Conservation (phyloP, 1,284 basidiomycete species). For the Ceratobasidium theobromae region DNA sequence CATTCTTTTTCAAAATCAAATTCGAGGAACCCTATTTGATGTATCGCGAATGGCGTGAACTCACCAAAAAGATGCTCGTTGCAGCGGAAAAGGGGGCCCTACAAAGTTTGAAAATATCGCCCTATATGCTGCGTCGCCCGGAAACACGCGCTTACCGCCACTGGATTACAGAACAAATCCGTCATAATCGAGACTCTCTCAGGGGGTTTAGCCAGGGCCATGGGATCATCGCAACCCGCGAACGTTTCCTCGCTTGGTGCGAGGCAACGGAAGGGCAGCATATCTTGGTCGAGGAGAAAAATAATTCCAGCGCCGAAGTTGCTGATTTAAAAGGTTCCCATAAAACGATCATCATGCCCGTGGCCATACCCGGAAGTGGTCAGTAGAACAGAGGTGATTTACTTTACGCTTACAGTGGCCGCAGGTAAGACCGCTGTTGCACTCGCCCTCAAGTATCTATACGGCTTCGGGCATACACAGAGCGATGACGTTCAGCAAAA, state of each 20-base stretch:
- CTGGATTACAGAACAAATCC: slow-evolving; percentile 57
- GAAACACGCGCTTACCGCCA: slow-evolving; percentile 67
- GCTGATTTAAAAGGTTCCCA: slow-evolving; percentile 49
- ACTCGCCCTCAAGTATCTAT: slow-evolving; percentile 76
- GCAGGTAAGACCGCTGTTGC: slow-evolving; percentile 87
- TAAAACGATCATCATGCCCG: slow-evolving; percentile 86
- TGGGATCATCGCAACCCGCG: slow-evolving; percentile 83
- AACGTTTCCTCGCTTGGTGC: slow-evolving; percentile 75
- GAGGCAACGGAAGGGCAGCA: slow-evolving; percentile 52
- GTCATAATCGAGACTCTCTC: slow-evolving; percentile 30
- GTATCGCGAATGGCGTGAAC: slow-evolving; percentile 97
- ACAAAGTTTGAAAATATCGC: slow-evolving; percentile 50
- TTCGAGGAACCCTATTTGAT: slow-evolving; percentile 99
- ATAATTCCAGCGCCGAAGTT: slow-evolving; percentile 25
- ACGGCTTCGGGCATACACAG: slow-evolving; percentile 85
- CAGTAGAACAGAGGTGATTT: slow-evolving; percentile 40
- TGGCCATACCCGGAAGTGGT: slow-evolving; percentile 94
- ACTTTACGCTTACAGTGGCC: neutral
- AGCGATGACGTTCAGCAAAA: slow-evolving; percentile 87
- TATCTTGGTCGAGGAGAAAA: slow-evolving; percentile 39
- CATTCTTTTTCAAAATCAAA: slow-evolving; percentile 99
- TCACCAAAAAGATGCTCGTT: slow-evolving; percentile 76
- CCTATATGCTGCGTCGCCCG: slow-evolving; percentile 60
- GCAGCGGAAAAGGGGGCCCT: slow-evolving; percentile 42
- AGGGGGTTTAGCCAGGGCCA: slow-evolving; percentile 39